phyloP scores from a whole-genome alignment of 2,329 filamentous ascomycete genomes.

The Colletotrichum destructivum region DNA sequence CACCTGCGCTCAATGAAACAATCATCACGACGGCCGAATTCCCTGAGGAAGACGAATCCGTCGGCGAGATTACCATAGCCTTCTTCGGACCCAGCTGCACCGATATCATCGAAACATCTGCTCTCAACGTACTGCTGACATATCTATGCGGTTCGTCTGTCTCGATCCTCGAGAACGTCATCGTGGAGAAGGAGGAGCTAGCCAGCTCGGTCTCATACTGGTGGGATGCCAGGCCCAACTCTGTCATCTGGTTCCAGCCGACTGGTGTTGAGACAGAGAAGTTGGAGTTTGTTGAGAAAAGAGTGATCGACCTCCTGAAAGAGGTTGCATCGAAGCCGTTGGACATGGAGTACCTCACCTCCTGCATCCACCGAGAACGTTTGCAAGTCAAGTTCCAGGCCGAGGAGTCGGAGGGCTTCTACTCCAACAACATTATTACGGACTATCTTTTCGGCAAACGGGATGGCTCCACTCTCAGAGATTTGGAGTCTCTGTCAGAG shows the following conservation, averaged over 20 bases:
- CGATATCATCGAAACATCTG: constrained; percentile 77
- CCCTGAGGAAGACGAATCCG: constrained; percentile 95
- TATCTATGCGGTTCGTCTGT: constrained; percentile 96
- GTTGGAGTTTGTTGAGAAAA: constrained; percentile 85
- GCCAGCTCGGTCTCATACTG: constrained; percentile 88
- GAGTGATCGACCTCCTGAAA: constrained; percentile 86
- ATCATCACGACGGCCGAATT: constrained; percentile 87
- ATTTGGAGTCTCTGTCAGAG: constrained; percentile 70
- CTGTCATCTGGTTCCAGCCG: constrained; percentile 87
- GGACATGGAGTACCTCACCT: constrained; percentile 90
- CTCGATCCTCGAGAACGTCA: constrained; percentile 88
- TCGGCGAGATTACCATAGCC: constrained; percentile 87
- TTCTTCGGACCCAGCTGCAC: constrained; percentile 90
- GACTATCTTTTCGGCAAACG: constrained; percentile 93
- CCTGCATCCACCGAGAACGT: constrained; percentile 87
- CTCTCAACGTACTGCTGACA: constrained; percentile 83
- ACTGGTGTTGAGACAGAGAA: constrained; percentile 91
- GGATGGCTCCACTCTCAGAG: constrained; percentile 82
- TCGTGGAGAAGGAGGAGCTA: constrained; percentile 94
- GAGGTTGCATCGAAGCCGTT: constrained; percentile 85
- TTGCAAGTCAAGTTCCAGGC: constrained; percentile 87
- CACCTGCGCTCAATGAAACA: constrained; percentile 80
- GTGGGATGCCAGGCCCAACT: constrained; percentile 84
- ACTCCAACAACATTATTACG: constrained; percentile 87
- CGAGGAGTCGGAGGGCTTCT: constrained; percentile 85